Base-by-base conservation (phyloP, 352 stramenopile species). In the Thalassiosira pacifica region DNA sequence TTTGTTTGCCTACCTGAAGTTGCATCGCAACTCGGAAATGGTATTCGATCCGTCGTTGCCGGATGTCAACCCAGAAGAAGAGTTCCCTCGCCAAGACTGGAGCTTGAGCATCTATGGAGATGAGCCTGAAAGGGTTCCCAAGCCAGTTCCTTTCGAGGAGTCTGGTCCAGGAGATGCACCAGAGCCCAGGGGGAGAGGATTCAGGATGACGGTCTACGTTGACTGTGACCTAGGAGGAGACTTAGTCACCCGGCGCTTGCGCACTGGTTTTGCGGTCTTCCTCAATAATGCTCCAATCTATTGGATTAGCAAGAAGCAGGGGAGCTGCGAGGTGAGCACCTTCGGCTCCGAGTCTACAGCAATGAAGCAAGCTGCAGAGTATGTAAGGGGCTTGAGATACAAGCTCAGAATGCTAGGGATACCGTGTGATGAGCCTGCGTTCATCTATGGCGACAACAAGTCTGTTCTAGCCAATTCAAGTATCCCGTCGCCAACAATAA, bases 1-100 rank as follows among this genome's bases (percentile, higher is more conserved):
- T 59, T 61, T 90, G 1, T 88, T 90, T 59, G 75, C 69, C 13
- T 90, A 92, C 74, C 53, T 91, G 9, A 78, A 80, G 29, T 60
- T 32, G 37, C 45, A 86, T 63, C 67, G 86, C 34, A 88, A 80
- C 32, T 72, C 63, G 3, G n/a, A 42, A 9, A 48, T 75, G 18
- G 42, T 48, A 16, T 53, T 65, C 27, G 37, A 59, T 22, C 63
- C 63, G 1, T 53, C 63, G 0, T n/a, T 59, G 1, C 63, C 37
- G 16, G 63, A 70, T 0, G 32, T 70, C 13, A 37, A 70, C 18
- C 31, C 59, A 37, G 37, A 59, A 37, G 37, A 59, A 34, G 18
- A 22, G 0, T 70, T 70, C 13, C 64, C 37, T 8, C 34, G 32
- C 8, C 31, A 75, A 31, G 31, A 53, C 5, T 34, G 26, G 53